Conservation (phyloP, 2,329 filamentous ascomycete species). For the Beauveria australis region DNA sequence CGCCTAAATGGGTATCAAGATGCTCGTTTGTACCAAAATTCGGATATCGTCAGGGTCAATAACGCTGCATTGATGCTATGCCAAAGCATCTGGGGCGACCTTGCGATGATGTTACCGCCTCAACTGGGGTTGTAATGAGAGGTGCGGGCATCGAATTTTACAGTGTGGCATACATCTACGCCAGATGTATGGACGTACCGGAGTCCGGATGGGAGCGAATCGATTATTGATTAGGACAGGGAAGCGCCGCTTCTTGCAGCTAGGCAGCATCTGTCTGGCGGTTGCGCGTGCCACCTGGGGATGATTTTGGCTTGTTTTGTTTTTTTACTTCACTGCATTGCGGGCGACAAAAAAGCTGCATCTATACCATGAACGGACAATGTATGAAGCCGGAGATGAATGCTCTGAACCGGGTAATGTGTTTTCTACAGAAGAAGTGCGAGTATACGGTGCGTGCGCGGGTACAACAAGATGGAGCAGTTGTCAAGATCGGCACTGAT, state of each 20-base stretch:
- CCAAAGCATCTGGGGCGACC: not conserved
- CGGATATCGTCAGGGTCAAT: not conserved
- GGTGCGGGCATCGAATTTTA: not conserved
- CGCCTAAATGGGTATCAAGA: slow-evolving; percentile 28
- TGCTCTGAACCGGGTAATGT: slow-evolving; percentile 8
- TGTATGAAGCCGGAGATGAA: slow-evolving; percentile 6
- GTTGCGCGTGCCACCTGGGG: not conserved
- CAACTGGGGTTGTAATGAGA: slow-evolving; percentile 1
- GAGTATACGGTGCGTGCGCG: slow-evolving; percentile 2
- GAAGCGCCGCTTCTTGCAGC: not conserved
- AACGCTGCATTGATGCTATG: not conserved
- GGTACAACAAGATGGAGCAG: not conserved
- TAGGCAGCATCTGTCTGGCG: not conserved
- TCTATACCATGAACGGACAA: slow-evolving; percentile 12
- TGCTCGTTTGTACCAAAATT: not conserved
- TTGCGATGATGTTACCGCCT: not conserved
- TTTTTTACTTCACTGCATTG: slow-evolving; percentile 12
- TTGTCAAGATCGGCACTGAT: not conserved
- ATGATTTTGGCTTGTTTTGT: slow-evolving; percentile 9
- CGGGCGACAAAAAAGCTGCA: slow-evolving; percentile 11
- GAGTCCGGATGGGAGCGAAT: slow-evolving; percentile 13
- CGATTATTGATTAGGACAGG: slow-evolving; percentile 9
- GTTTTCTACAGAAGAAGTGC: slow-evolving; percentile 6
- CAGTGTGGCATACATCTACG: not conserved
- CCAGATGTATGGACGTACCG: slow-evolving; percentile 1